Evolutionary conservation across 805 yeast genomes (phyloP), one percentile per base, ranked within the genome.

Genomic region (Ogataea parapolymorpha): DNA sequence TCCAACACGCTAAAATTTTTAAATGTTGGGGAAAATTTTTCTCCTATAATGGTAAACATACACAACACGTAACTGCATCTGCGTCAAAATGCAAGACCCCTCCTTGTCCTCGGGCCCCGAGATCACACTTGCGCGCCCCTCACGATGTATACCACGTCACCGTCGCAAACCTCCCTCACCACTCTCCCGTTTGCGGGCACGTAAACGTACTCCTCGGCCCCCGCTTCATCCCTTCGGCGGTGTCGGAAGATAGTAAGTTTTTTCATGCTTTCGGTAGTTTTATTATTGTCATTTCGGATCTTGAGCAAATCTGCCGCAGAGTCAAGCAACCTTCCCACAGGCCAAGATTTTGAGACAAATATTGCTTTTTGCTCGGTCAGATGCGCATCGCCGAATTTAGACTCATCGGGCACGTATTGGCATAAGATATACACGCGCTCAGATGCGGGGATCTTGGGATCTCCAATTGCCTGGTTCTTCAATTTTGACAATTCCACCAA

Each of bases 251-350:
- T 61, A 17, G 74, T 67, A 31, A 80, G 62, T 42, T 72, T 60
- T 40, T 71, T 68, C 13, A 61, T 56, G 4, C 60, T 51, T 18
- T 71, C 72, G 26, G 54, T 63, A 3, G 72, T 72, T 24, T 56
- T 52, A 53, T 77, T 77, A 50, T 80, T 80, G 25, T 57, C 56
- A 55, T 80, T 80, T 37, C 60, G 60, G 11, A 80, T 70, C 40
- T 64, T 68, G 42, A 77, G 56, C 27, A 62, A 53, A 22, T 69
- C 72, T 7, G 82, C 72, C 6, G 74, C 67, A 17, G 69, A 66
- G 55, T 80, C 86, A 25, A 80, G 55, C 13, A 77, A 71, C 40
- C 79, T 60, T 1, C 86, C 86, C 24, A 78, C 71, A 0, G 80
- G 75, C 83, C 84, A 79, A 22, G 68, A 61, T 42, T 70, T 74